Percentiles rank a stretch among this genome's conserved stretches.
Evolutionary conservation across 805 yeast species (phyloP).

Genomic region (Starmerella geochares): DNA sequence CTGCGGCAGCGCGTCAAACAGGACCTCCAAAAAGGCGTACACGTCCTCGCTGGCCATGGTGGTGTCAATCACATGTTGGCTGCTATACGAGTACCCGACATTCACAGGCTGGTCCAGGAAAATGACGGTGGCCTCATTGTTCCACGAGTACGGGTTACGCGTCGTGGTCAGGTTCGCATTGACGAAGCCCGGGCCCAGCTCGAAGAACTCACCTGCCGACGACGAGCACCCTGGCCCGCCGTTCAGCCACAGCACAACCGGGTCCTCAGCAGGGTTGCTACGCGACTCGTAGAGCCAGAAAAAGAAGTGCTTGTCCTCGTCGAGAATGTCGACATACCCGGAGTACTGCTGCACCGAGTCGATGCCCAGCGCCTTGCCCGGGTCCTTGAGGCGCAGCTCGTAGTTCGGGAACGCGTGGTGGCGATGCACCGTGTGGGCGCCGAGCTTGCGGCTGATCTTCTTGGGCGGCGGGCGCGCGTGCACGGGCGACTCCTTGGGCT

Average conservation of each 20-base stretch:
- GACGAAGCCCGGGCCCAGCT: constrained; percentile 82
- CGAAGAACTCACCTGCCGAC: constrained; percentile 82
- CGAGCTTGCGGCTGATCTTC: constrained; percentile 8
- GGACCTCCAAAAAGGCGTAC: constrained; percentile 73
- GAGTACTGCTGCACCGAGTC: constrained; percentile 73
- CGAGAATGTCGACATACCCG: constrained; percentile 66
- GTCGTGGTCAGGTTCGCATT: constrained; percentile 61
- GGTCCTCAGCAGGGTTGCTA: constrained; percentile 76
- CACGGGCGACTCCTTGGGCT: constrained; percentile 9
- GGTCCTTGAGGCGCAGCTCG: constrained; percentile 53
- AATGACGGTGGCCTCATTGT: constrained; percentile 79
- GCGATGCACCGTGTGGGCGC: constrained; percentile 15
- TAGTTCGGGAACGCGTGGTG: constrained; percentile 33
- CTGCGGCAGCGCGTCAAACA: constrained; percentile 80
- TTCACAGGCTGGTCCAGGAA: constrained; percentile 93
- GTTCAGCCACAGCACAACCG: constrained; percentile 79
- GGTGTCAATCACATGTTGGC: constrained; percentile 18
- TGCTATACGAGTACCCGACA: constrained; percentile 79
- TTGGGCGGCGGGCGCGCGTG: constrained; percentile 17
- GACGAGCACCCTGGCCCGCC: constrained; percentile 99
- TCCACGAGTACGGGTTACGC: constrained; percentile 83
- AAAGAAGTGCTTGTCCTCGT: constrained; percentile 85
- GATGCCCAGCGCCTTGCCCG: constrained; percentile 54
- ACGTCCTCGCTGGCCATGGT: constrained; percentile 79
- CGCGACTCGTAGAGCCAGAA: constrained; percentile 84